Conservation (phyloP, 148 eudicot species). For the Chenopodium album region DNA sequence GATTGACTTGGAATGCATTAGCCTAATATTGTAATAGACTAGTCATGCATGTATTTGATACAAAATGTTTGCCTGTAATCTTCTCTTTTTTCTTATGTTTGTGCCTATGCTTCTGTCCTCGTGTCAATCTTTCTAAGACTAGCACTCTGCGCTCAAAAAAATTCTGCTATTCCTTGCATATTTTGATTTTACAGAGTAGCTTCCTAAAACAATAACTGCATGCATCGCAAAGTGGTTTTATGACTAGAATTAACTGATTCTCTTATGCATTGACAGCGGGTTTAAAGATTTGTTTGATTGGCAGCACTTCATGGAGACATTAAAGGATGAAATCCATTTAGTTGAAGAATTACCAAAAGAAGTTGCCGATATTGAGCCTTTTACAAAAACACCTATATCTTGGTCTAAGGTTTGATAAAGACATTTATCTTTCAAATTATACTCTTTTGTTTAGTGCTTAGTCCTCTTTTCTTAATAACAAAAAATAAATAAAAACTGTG, state of each 20-base stretch:
- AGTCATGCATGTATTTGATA: background rate
- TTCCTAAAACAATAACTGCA: background rate
- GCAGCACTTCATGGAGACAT: constrained; percentile 79
- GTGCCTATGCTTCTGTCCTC: background rate
- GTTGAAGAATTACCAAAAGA: constrained; percentile 71
- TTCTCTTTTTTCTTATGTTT: background rate
- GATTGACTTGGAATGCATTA: background rate
- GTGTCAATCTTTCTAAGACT: background rate
- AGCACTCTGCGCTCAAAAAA: background rate
- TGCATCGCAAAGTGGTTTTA: background rate
- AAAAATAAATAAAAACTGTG: background rate
- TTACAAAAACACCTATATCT: constrained; percentile 79
- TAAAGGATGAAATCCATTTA: constrained; percentile 76
- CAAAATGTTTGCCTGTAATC: background rate
- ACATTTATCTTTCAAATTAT: background rate
- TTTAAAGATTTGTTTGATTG: constrained; percentile 96
- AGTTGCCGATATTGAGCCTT: constrained; percentile 65
- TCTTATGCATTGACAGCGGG: constrained; percentile 59
- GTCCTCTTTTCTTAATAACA: background rate
- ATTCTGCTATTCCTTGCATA: background rate
- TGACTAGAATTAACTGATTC: constrained; percentile 5
- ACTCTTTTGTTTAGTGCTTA: background rate
- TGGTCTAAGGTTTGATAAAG: constrained; percentile 82
- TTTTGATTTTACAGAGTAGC: background rate
- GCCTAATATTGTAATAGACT: background rate